Percentiles rank a stretch among this genome's conserved stretches.
Conservation (phyloP, 371 early-diverging fungal species). For the Apophysomyces elegans region DNA sequence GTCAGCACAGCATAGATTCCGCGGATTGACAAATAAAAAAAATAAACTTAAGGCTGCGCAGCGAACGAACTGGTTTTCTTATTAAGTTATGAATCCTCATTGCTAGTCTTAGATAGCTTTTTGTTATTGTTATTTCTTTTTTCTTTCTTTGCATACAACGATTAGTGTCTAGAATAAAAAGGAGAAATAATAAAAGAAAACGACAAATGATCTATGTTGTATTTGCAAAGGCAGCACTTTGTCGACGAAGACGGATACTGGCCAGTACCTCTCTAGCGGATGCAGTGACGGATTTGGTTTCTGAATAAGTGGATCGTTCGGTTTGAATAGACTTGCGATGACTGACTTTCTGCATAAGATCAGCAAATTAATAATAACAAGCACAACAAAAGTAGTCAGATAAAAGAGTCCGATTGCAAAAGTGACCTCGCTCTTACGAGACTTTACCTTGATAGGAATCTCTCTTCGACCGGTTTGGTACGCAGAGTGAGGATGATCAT, state of each 20-base stretch:
- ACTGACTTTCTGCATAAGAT: background rate
- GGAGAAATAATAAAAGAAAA: background rate
- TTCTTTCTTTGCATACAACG: background rate
- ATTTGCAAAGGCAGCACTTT: conserved; percentile 12
- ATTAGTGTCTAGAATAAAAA: too few relatives aligned
- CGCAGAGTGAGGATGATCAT: background rate
- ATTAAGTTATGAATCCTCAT: too few relatives aligned
- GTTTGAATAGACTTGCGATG: background rate
- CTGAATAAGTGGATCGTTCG: background rate
- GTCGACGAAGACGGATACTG: conserved; percentile 22
- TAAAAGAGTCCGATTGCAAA: background rate
- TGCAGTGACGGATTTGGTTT: conserved; percentile 20
- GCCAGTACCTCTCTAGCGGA: conserved; percentile 24
- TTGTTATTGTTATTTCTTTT: background rate
- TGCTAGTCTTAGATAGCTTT: background rate
- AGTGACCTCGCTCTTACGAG: background rate
- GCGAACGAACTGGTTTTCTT: too few relatives aligned
- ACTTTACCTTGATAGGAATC: background rate
- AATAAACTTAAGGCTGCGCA: too few relatives aligned
- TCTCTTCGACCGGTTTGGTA: background rate
- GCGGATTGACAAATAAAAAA: too few relatives aligned
- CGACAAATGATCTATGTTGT: background rate
- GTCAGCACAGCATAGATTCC: too few relatives aligned
- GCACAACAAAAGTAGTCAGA: background rate
- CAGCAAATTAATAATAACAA: too few relatives aligned